Evolutionary conservation across 371 early-diverging fungal species (phyloP).

Genomic region (Mucor racemosus): DNA sequence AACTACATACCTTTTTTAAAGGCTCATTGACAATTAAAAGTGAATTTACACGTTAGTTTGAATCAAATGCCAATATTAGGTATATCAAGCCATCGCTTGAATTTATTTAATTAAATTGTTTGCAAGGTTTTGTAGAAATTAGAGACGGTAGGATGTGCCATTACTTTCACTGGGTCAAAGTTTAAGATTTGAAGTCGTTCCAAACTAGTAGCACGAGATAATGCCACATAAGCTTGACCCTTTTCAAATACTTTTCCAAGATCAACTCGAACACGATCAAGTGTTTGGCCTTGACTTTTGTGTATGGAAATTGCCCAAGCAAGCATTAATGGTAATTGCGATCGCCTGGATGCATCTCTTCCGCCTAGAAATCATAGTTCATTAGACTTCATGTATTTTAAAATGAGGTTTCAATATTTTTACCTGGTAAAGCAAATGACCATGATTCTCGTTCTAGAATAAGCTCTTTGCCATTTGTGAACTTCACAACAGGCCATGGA

Average conservation of each 20-base stretch:
- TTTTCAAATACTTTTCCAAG: slow-evolving; percentile 78
- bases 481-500: slow-evolving; percentile 64
- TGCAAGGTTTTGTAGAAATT: slow-evolving; percentile 57
- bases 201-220: slow-evolving; percentile 76
- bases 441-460: slow-evolving; percentile 62
- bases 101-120: neutral
- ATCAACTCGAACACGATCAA: slow-evolving; percentile 82
- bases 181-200: slow-evolving; percentile 75
- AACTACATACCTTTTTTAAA: too few species aligned
- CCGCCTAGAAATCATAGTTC: slow-evolving; percentile 18
- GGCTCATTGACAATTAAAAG: too few species aligned
- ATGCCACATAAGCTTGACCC: slow-evolving; percentile 92
- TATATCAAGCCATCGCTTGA: too few species aligned
- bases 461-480: slow-evolving; percentile 46
- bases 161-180: slow-evolving; percentile 73
- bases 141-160: slow-evolving; percentile 75
- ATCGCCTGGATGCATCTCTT: slow-evolving; percentile 25
- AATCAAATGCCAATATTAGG: too few species aligned
- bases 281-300: slow-evolving; percentile 91
- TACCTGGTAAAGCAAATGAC: slow-evolving; percentile 63
- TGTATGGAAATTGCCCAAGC: slow-evolving; percentile 82
- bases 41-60: neutral
- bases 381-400: too few species aligned
- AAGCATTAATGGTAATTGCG: slow-evolving; percentile 72
- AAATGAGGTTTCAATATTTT: neutral